Percentiles rank a stretch among this genome's conserved stretches.
These are phyloP conservation scores for Torulaspora globosa DNA, from an alignment of 1,139 yeast species.

Conservation along the genomic window DNA sequence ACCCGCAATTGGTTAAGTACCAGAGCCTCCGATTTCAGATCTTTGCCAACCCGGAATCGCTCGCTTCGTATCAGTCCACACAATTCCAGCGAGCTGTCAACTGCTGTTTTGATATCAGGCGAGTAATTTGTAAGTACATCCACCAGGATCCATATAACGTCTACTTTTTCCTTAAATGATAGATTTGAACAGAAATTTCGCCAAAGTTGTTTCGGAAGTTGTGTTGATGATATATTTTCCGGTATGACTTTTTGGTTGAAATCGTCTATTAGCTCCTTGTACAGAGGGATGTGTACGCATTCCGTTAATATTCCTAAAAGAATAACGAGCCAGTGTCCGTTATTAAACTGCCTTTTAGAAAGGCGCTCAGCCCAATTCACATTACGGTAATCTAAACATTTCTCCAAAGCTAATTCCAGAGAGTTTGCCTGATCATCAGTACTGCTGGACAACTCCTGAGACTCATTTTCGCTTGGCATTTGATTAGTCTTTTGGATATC, in stretches of 20 bases:
- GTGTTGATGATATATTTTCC: slow-evolving; percentile 23
- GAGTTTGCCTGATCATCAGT: slow-evolving; percentile 18
- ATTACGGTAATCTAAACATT: slow-evolving; percentile 57
- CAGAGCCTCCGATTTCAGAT: slow-evolving; percentile 21
- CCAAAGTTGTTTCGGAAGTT: slow-evolving; percentile 35
- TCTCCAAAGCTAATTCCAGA: slow-evolving; percentile 39
- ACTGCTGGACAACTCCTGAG: slow-evolving; percentile 11
- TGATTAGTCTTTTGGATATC: slow-evolving; percentile 8
- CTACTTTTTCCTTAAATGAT: slow-evolving; percentile 29
- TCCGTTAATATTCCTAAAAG: slow-evolving; percentile 63
- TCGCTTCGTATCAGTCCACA: slow-evolving; percentile 36
- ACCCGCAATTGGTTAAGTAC: slow-evolving; percentile 15
- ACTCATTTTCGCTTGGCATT: slow-evolving; percentile 13
- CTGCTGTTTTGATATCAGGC: slow-evolving; percentile 31
- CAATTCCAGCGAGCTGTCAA: slow-evolving; percentile 35
- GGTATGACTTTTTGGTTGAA: slow-evolving; percentile 30
- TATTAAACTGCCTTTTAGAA: slow-evolving; percentile 67
- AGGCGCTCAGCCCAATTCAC: slow-evolving; percentile 74
- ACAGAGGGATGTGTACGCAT: slow-evolving; percentile 31
- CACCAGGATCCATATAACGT: slow-evolving; percentile 32
- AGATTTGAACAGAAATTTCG: slow-evolving; percentile 33
- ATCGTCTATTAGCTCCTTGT: slow-evolving; percentile 25
- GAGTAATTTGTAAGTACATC: slow-evolving; percentile 34
- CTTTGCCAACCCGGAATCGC: slow-evolving; percentile 30
- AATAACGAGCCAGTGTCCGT: slow-evolving; percentile 82